Evolutionary conservation across 75 land plant genomes (phyloP).

Genomic region (Chamaecyparis obtusa): DNA sequence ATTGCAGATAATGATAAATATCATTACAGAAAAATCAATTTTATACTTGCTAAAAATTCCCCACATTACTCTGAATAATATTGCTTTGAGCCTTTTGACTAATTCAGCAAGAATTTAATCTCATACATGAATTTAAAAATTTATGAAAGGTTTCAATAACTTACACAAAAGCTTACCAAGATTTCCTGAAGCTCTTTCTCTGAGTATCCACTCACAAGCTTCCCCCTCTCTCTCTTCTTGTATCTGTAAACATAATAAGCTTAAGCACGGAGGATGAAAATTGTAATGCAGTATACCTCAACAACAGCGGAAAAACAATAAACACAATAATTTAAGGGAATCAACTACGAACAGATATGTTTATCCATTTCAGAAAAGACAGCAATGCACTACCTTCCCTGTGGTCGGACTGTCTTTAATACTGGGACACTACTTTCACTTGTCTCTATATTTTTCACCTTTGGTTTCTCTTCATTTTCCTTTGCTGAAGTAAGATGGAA

Average conservation of each 20-base stretch:
- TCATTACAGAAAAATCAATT: not conserved
- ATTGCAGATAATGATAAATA: not conserved
- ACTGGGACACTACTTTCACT: not conserved
- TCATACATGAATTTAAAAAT: not conserved
- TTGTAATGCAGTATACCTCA: too few species aligned
- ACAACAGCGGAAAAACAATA: not conserved
- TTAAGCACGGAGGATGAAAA: not conserved
- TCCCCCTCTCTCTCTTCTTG: constrained; percentile 84
- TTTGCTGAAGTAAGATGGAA: not conserved
- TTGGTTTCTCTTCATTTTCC: not conserved
- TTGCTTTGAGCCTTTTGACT: not conserved
- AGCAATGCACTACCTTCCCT: constrained; percentile 63
- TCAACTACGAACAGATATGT: not conserved
- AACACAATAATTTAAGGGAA: not conserved
- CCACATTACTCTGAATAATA: not conserved
- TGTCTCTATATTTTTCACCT: not conserved
- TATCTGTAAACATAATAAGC: constrained; percentile 41
- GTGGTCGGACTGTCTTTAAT: constrained; percentile 64
- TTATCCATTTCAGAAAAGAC: not conserved
- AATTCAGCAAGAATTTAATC: not conserved
- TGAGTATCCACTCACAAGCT: constrained; percentile 67
- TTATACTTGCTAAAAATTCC: not conserved
- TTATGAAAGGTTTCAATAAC: not conserved
- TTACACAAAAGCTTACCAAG: constrained; percentile 47
- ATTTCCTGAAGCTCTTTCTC: constrained; percentile 82